These are phyloP conservation scores for Leishmania tarentolae DNA, from an alignment of 208 protist species.

Conservation along the genomic window DNA sequence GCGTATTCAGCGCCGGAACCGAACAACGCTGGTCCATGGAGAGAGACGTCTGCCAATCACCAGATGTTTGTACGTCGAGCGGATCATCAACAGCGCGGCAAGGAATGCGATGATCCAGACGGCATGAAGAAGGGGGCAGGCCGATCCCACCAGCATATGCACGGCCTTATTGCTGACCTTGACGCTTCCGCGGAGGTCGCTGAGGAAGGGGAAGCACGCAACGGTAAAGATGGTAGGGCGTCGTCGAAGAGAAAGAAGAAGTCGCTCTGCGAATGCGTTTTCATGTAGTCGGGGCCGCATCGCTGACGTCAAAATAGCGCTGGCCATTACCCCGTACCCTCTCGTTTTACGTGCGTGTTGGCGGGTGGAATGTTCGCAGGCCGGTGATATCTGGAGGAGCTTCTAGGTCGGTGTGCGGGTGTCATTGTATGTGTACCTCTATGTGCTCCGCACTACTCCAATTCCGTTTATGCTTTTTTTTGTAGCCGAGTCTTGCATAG, in stretches of 20 bases:
- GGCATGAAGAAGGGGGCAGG: not conserved
- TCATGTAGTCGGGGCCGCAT: slow-evolving; percentile 40
- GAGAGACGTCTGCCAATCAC: not conserved
- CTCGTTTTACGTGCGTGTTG: not conserved
- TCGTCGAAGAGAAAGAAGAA: slow-evolving; percentile 34
- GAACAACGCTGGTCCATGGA: slow-evolving; percentile 8
- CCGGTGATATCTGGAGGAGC: not conserved
- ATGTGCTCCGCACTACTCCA: not conserved
- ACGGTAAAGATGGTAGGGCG: slow-evolving; percentile 1
- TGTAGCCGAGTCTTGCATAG: no score
- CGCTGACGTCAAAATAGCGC: not conserved
- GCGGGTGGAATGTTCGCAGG: not conserved
- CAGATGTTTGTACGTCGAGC: not conserved
- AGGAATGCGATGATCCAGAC: not conserved
- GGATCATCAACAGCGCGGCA: not conserved
- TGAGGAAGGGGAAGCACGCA: not conserved
- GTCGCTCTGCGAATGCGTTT: slow-evolving; percentile 48
- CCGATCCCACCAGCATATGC: not conserved
- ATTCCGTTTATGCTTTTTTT: no score
- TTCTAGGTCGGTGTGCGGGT: not conserved
- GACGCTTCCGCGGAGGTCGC: slow-evolving; percentile 3
- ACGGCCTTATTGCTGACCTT: slow-evolving; percentile 6
- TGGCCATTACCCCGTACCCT: not conserved
- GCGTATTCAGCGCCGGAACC: slow-evolving; percentile 9
- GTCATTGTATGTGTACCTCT: not conserved